phyloP scores from a whole-genome alignment of 208 protist genomes.

The Acanthamoeba castellanii region DNA sequence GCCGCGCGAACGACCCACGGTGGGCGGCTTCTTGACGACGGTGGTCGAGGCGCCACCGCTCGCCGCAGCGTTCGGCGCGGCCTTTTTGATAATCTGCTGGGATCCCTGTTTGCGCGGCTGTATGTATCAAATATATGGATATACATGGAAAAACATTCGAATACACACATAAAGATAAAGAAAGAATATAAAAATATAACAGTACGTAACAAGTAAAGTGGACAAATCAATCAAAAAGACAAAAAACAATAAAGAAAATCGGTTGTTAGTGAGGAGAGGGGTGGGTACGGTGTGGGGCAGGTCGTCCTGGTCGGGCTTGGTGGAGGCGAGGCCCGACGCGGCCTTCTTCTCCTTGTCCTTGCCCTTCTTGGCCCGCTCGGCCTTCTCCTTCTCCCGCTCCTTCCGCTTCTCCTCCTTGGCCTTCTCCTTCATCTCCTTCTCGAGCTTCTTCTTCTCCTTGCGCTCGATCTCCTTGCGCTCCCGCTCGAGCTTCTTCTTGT shows the following conservation, averaged over 20 bases:
- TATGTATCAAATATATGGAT: neutral
- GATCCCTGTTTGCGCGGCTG: constrained; percentile 10
- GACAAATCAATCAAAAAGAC: neutral
- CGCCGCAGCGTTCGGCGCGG: neutral
- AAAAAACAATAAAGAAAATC: neutral
- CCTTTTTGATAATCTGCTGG: neutral
- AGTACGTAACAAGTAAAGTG: neutral
- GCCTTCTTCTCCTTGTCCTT: constrained; percentile 27
- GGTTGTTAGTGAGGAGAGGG: neutral
- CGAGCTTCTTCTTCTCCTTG: constrained; percentile 24
- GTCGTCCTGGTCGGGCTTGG: neutral
- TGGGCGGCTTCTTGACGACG: constrained; percentile 24
- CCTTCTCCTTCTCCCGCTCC: neutral
- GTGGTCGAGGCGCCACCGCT: neutral
- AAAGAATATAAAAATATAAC: neutral
- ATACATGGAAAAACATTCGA: neutral
- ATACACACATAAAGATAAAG: neutral
- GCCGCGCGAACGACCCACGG: neutral
- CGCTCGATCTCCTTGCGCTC: constrained; percentile 36
- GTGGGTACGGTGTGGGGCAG: neutral
- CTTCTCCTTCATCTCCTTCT: constrained; percentile 39
- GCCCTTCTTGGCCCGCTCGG: constrained; percentile 6
- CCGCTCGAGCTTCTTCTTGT: constrained; percentile 37
- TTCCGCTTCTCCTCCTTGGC: constrained; percentile 37
- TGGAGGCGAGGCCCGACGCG: neutral